Evolutionary conservation across 352 stramenopile species (phyloP).

Genomic region (Globisporangium echinulatum): DNA sequence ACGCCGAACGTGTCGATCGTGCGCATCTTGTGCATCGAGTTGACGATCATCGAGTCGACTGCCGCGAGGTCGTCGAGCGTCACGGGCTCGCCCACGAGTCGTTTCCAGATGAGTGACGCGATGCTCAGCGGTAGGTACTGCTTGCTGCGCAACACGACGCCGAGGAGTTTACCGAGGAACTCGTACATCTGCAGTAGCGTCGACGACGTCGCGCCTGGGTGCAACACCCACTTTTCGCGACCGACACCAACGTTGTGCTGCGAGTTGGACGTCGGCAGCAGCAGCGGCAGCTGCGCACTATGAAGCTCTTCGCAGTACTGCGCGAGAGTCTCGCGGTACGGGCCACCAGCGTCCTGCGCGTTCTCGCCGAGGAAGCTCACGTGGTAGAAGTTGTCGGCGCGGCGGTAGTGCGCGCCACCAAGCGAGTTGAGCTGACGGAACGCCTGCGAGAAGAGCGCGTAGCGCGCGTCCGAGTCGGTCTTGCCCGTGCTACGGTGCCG

Average conservation of each 20-base stretch:
- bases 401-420: constrained; percentile 59
- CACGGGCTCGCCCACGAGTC: constrained; percentile 67
- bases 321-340: constrained; percentile 81
- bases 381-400: constrained; percentile 69
- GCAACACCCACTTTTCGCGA: constrained; percentile 88
- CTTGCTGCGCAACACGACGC: constrained; percentile 78
- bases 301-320: constrained; percentile 83
- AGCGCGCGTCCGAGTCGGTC: constrained; percentile 51
- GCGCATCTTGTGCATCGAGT: constrained; percentile 81
- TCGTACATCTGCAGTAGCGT: constrained; percentile 79
- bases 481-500: constrained; percentile 55
- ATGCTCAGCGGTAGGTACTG: constrained; percentile 87
- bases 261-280: constrained; percentile 85
- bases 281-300: constrained; percentile 76
- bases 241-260: constrained; percentile 85
- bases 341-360: constrained; percentile 76
- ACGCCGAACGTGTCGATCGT: constrained; percentile 73
- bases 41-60: constrained; percentile 85
- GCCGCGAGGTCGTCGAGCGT: constrained; percentile 75
- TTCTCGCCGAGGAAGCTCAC: constrained; percentile 85
- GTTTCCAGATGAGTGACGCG: constrained; percentile 87
- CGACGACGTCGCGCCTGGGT: constrained; percentile 50
- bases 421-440: constrained; percentile 73
- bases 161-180: constrained; percentile 92
- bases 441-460: constrained; percentile 78